These are phyloP conservation scores for Rickenella mellea DNA, from an alignment of 768 basidiomycete genomes.

Conservation along the genomic window DNA sequence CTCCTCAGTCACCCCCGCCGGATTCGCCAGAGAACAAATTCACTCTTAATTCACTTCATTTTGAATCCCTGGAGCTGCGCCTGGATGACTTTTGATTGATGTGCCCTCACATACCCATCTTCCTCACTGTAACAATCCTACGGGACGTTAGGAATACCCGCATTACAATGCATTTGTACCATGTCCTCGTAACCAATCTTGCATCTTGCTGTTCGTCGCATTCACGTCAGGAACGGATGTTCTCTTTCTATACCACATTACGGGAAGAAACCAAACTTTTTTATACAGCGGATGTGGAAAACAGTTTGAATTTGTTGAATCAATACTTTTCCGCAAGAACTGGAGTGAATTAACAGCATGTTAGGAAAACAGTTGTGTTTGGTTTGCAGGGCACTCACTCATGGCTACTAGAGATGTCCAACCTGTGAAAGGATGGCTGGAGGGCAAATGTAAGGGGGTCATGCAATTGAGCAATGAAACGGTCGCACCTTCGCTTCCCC, in stretches of 20 bases:
- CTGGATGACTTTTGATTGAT: not conserved
- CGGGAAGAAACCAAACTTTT: no score
- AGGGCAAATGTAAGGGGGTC: constrained; percentile 5
- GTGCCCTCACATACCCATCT: not conserved
- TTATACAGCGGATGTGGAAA: no score
- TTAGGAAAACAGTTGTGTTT: constrained; percentile 3
- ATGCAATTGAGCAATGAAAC: constrained; percentile 3
- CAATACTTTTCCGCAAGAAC: constrained; percentile 66
- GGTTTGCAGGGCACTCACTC: constrained; percentile 46
- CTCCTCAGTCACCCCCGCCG: no score
- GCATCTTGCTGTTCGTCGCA: not conserved
- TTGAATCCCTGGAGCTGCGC: not conserved
- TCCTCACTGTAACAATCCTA: no score
- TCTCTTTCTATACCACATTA: no score
- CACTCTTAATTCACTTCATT: not conserved
- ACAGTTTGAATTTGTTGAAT: constrained; percentile 9
- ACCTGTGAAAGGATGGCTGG: constrained; percentile 91
- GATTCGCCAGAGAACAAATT: no score
- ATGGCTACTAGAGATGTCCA: constrained; percentile 88
- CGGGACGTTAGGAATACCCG: no score
- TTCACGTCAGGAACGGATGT: not conserved
- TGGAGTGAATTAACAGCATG: constrained; percentile 17
- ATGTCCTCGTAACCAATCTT: not conserved
- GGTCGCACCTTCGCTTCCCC: constrained; percentile 70
- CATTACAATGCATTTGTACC: no score